Conservation (phyloP, 106 monocot genomes). For the Hemerocallis citrina region DNA sequence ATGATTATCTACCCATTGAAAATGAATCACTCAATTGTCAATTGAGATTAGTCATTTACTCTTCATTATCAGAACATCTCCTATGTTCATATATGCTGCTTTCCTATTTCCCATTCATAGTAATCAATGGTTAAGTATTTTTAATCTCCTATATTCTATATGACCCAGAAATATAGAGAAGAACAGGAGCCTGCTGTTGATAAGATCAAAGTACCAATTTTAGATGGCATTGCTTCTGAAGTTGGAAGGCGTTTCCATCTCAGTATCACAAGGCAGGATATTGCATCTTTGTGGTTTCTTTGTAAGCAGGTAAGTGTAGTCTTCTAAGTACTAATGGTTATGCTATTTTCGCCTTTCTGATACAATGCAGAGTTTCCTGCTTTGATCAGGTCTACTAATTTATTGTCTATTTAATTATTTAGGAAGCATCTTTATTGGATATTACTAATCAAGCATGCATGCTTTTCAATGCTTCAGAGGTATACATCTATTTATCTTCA, state of each 20-base stretch:
- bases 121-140: too few species aligned
- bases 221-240: slow-evolving; percentile 43
- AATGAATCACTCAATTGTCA: too few species aligned
- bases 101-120: too few species aligned
- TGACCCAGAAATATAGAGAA: slow-evolving; percentile 52
- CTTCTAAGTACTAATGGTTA: neutral
- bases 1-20: too few species aligned
- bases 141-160: too few species aligned
- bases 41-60: too few species aligned
- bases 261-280: slow-evolving; percentile 65
- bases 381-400: neutral
- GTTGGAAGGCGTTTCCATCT: slow-evolving; percentile 40
- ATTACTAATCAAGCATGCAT: slow-evolving; percentile 80
- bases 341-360: neutral
- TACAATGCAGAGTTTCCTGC: neutral
- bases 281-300: slow-evolving; percentile 86
- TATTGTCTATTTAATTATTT: neutral
- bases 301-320: slow-evolving; percentile 65
- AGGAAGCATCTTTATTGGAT: slow-evolving; percentile 88
- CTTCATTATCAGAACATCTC: neutral
- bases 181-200: slow-evolving; percentile 67
- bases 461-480: slow-evolving; percentile 71
- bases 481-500: slow-evolving; percentile 9
- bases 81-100: neutral
- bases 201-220: slow-evolving; percentile 67